Percentiles rank a stretch among this genome's conserved stretches.
Evolutionary conservation across 345 rosid species (phyloP).

Genomic region (Ricinus communis): DNA sequence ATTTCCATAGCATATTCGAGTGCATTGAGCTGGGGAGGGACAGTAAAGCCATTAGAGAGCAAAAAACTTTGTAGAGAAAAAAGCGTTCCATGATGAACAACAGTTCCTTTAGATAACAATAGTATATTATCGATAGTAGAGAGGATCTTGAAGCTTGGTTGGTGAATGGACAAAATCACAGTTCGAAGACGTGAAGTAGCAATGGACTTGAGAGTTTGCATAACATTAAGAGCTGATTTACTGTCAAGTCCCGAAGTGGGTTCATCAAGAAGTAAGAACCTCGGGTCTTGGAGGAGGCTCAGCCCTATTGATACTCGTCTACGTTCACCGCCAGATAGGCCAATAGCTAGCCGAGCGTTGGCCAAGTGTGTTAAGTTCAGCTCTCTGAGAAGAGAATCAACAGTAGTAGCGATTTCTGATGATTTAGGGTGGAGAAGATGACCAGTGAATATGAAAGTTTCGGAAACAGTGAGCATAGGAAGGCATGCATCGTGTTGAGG

Average conservation of each 20-base stretch:
- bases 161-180: conserved; percentile 84
- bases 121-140: conserved; percentile 63
- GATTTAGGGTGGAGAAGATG: conserved; percentile 56
- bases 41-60: conserved; percentile 56
- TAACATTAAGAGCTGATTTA: conserved; percentile 75
- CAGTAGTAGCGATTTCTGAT: conserved; percentile 34
- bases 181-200: conserved; percentile 67
- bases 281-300: conserved; percentile 84
- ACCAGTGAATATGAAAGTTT: conserved; percentile 74
- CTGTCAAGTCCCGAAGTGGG: conserved; percentile 92
- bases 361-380: conserved; percentile 61
- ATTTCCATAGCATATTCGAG: conserved; percentile 92
- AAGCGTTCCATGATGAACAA: conserved; percentile 70
- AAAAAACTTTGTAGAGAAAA: conserved; percentile 55
- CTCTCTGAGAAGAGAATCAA: conserved; percentile 59
- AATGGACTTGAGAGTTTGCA: conserved; percentile 61
- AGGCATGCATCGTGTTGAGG: conserved; percentile 86
- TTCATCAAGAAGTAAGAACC: conserved; percentile 78
- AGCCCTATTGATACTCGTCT: conserved; percentile 86
- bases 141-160: conserved; percentile 90
- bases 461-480: conserved; percentile 72
- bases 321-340: conserved; percentile 82
- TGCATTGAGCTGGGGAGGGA: conserved; percentile 86
- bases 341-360: conserved; percentile 46
- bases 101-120: conserved; percentile 67